phyloP scores from a whole-genome alignment of 192 early-diverging fungal species.

The Chytriomyces confervae region DNA sequence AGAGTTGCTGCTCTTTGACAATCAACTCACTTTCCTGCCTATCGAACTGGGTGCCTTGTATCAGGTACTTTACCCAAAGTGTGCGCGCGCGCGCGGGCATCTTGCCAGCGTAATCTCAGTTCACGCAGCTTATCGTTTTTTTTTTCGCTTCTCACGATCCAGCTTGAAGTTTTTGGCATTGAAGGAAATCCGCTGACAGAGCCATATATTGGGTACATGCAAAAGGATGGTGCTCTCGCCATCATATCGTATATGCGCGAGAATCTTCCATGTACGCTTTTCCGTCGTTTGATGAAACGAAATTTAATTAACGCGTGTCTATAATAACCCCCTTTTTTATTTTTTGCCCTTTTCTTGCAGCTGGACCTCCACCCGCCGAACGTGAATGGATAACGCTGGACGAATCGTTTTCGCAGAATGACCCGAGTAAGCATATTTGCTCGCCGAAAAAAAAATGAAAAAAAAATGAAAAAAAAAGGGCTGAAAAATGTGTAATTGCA shows the following conservation, averaged over 20 bases:
- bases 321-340: too few species aligned
- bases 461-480: neutral
- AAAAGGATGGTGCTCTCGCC: constrained; percentile 78
- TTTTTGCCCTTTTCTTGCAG: constrained; percentile 47
- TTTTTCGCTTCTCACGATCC: neutral
- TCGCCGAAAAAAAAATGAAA: neutral
- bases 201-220: constrained; percentile 75
- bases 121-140: neutral
- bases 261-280: constrained; percentile 73
- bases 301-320: too few species aligned
- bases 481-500: constrained; percentile 28
- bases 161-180: constrained; percentile 84
- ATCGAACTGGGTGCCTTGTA: constrained; percentile 87
- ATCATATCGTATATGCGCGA: constrained; percentile 89
- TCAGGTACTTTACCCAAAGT: constrained; percentile 50
- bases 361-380: constrained; percentile 77
- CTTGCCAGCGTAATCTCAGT: neutral
- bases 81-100: neutral
- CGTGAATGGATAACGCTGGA: constrained; percentile 91
- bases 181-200: constrained; percentile 95
- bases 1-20: constrained; percentile 92
- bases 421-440: constrained; percentile 38
- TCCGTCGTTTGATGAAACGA: too few species aligned
- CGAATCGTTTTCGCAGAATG: constrained; percentile 50
- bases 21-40: constrained; percentile 82